Evolutionary conservation across 139 green algal genomes (phyloP), one percentile per base, ranked within the genome.

Genomic region (Closterium sp.): DNA sequence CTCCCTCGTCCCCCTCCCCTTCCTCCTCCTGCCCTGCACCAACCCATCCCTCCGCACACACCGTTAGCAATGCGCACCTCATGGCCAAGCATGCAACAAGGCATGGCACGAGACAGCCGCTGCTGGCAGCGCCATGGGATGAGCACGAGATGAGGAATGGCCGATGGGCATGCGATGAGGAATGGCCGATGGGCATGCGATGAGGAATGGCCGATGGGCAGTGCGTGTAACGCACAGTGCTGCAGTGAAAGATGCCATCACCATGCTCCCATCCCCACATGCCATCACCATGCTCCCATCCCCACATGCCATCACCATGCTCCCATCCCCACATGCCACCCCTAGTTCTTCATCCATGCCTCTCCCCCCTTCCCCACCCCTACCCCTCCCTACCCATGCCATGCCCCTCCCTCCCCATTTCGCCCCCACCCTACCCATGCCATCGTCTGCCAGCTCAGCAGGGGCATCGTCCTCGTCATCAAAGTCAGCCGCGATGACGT

Each of bases 1-100:
- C 90, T 30, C 31, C 89, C 90, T 92, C 90, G 1, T 92, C 89
- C 0, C 9, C 86, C 84, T 92, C 89, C 33, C 30, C 87, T 19
- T 87, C 90, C 81, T 34, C 64, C 81, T 91, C 88, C 1, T 12
- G 85, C 34, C 33, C 87, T 90, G 87, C 36, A 21, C 89, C 31
- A 12, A 33, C 30, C 34, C 30, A 30, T 69, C 7, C 7, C n/a
- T 32, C n/a, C n/a, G n/a, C n/a, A n/a, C n/a, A n/a, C n/a, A n/a
- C n/a, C n/a, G n/a, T n/a, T n/a, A n/a, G n/a, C n/a, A n/a, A n/a
- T n/a, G 35, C 5, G 32, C 30, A 33, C 19, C 34, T 25, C 87
- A 33, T 12, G 30, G 36, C 31, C 2, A 84, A 88, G 30, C 31
- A 81, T 85, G 87, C n/a, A n/a, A 89, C 21, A 32, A 25, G 32